These are phyloP conservation scores for barley (Hordeum vulgare) DNA, from an alignment of 176 grass and related monocot genomes.

Conservation along the genomic window MorexV3_pseudomolecules_assembly NC_058520.1:64021242-64021741, in stretches of 20 bases:
- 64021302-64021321: neutral
- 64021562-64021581: conserved; percentile 82
- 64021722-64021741: conserved; percentile 22
- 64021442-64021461: conserved; percentile 1
- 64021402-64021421: neutral
- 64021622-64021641: conserved; percentile 57
- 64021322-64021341: neutral
- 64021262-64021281: neutral
- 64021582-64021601: conserved; percentile 36
- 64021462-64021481: neutral
- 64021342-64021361: neutral
- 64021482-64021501: conserved; percentile 10
- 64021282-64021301: conserved; percentile 18
- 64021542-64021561: conserved; percentile 81
- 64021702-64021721: conserved; percentile 24
- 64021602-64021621: conserved; percentile 48
- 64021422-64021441: neutral
- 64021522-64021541: conserved; percentile 87
- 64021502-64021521: conserved; percentile 90
- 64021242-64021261: neutral
- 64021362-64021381: conserved; percentile 2
- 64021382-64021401: neutral
- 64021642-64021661: conserved; percentile 56
- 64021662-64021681: conserved; percentile 57
- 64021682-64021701: conserved; percentile 47